Evolutionary conservation across 1,284 basidiomycete species (phyloP), one percentile per base, ranked within the genome.

Genomic region (Pseudozyma sp.): DNA sequence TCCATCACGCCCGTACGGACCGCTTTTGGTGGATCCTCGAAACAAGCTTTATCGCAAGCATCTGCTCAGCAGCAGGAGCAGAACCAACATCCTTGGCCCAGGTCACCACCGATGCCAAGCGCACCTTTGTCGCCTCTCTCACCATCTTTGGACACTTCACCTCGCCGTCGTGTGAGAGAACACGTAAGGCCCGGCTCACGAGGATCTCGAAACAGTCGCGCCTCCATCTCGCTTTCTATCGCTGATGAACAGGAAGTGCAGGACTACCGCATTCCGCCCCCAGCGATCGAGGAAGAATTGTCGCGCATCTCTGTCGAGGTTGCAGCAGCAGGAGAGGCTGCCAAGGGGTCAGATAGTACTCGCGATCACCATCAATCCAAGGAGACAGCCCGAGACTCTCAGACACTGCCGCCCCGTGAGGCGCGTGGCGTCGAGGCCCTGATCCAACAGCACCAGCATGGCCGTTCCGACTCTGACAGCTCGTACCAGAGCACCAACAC

Each of bases 401-500:
- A 2, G 45, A 48, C 21, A 42, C 42, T 36, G 49, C 47, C 1
- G 14, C 52, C 9, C 54, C 45, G 45, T 11, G 45, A 62, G n/a
- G 35, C 36, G 11, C 59, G 60, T 6, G 57, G 48, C 11, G 39
- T 21, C 13, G 63, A 59, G 3, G 51, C 25, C 6, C 25, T 31
- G 25, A 31, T 14, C 8, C 21, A 34, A 25, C 25, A 42, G 2
- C 66, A 59, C 16, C 65, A 70, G 53, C 66, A 74, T 13, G 64
- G 38, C 14, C 31, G 77, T 3, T 73, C 76, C 13, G 77, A 73
- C 43, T 77, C 75, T 3, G 77, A 77, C 16, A 69, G 72, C 60
- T 76, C 72, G 14, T 76, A 70, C 57, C 55, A 57, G 49, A 70
- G 67, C 39, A 55, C 59, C 1, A 47, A 44, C 3, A 55, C 64